These are phyloP conservation scores for Aquanectria penicillioides DNA, from an alignment of 2,329 filamentous ascomycete species.

Conservation along the genomic window DNA sequence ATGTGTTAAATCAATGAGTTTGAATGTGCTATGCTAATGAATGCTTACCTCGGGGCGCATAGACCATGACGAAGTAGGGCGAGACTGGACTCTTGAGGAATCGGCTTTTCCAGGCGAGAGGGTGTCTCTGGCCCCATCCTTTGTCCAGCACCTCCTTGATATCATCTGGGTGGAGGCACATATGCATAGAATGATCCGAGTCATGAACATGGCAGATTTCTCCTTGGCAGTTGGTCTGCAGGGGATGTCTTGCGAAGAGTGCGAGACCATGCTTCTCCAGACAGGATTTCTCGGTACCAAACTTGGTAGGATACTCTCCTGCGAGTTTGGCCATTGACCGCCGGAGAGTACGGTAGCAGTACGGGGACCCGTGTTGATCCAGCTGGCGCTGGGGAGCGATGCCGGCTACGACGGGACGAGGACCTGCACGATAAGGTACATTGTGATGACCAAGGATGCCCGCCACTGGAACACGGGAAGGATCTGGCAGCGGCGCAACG, in stretches of 20 bases:
- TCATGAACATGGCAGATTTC: constrained; percentile 86
- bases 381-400: constrained; percentile 86
- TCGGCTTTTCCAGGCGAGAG: constrained; percentile 73
- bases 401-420: constrained; percentile 74
- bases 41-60: constrained; percentile 72
- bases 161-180: constrained; percentile 83
- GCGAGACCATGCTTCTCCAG: constrained; percentile 86
- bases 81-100: constrained; percentile 74
- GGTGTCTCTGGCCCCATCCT: constrained; percentile 82
- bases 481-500: constrained; percentile 62
- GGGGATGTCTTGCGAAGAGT: constrained; percentile 73
- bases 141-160: constrained; percentile 75
- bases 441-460: constrained; percentile 66
- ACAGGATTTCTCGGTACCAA: constrained; percentile 75
- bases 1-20: constrained; percentile 10
- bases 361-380: constrained; percentile 68
- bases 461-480: constrained; percentile 59
- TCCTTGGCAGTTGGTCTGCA: constrained; percentile 78
- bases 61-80: constrained; percentile 81
- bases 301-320: constrained; percentile 52
- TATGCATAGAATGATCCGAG: constrained; percentile 79
- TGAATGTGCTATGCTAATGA: not conserved
- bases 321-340: constrained; percentile 63
- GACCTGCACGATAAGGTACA: constrained; percentile 70
- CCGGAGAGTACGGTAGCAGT: constrained; percentile 66